Evolutionary conservation across 495 filamentous ascomycete species (phyloP).

Genomic region (Neurospora sp.): DNA sequence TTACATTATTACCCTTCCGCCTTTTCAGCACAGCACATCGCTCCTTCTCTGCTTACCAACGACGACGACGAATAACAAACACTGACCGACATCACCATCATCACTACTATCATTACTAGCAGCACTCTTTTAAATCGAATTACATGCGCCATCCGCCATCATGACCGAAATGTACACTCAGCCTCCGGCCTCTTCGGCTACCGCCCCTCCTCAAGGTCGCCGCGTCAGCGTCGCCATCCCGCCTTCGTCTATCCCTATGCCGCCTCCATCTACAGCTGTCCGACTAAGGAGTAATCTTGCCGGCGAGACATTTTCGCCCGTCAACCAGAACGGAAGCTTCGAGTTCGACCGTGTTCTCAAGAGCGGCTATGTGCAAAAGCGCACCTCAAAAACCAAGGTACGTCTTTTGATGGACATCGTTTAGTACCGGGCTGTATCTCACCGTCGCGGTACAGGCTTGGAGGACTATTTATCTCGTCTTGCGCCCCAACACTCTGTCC

Average conservation of each 20-base stretch:
- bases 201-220: slow-evolving; percentile 9
- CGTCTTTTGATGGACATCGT: slow-evolving; percentile 8
- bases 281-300: slow-evolving; percentile 13
- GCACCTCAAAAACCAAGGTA: slow-evolving; percentile 91
- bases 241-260: slow-evolving; percentile 14
- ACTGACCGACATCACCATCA: background rate
- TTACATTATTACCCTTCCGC: background rate
- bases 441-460: slow-evolving; percentile 48
- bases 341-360: slow-evolving; percentile 91
- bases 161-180: slow-evolving; percentile 24
- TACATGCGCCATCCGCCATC: slow-evolving; percentile 5
- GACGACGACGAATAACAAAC: background rate
- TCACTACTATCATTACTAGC: background rate
- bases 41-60: background rate
- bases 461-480: slow-evolving; percentile 83
- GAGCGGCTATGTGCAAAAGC: slow-evolving; percentile 72
- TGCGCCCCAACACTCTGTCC: slow-evolving; percentile 86
- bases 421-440: slow-evolving; percentile 1
- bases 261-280: slow-evolving; percentile 8
- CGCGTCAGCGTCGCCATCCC: slow-evolving; percentile 10
- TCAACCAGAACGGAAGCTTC: slow-evolving; percentile 93
- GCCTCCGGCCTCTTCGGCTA: slow-evolving; percentile 9
- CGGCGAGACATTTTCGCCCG: slow-evolving; percentile 40
- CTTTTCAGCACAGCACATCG: background rate
- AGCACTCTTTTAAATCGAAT: background rate